Evolutionary conservation across 2,329 filamentous ascomycete genomes (phyloP).

Genomic region (Salinomyces thailandicus): DNA sequence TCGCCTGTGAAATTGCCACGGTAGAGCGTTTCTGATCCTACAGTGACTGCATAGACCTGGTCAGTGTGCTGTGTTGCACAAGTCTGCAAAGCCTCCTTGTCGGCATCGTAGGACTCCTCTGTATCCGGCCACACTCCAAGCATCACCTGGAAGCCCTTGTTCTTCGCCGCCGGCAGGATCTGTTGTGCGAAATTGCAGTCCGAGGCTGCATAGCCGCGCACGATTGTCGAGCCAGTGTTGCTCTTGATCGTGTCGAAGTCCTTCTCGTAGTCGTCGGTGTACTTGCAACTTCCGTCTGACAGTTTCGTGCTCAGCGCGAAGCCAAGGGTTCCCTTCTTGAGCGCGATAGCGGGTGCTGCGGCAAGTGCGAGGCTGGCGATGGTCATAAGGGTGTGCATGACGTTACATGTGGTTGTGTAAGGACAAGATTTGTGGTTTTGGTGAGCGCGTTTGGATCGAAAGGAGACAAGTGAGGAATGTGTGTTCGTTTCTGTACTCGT

Average conservation of each 20-base stretch:
- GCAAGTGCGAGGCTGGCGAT: conserved; percentile 18
- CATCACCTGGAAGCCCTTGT: conserved; percentile 56
- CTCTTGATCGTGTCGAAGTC: conserved; percentile 54
- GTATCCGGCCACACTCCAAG: conserved; percentile 60
- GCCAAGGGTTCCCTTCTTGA: conserved; percentile 44
- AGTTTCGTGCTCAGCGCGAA: conserved; percentile 58
- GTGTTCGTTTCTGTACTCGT: no score
- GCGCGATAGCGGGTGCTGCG: conserved; percentile 16
- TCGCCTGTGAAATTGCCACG: conserved; percentile 54
- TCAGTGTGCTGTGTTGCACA: conserved; percentile 43
- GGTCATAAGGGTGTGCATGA: neutral
- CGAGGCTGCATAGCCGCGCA: conserved; percentile 56
- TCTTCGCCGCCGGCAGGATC: conserved; percentile 55
- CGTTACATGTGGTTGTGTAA: neutral
- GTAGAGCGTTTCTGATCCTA: conserved; percentile 62
- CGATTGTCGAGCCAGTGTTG: conserved; percentile 42
- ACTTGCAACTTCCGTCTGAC: conserved; percentile 52
- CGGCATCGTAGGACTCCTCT: conserved; percentile 50
- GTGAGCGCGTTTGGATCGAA: no score
- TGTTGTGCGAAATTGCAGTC: conserved; percentile 55
- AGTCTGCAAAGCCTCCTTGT: conserved; percentile 48
- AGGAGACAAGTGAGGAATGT: no score
- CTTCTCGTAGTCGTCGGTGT: conserved; percentile 48
- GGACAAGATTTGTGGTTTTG: no score
- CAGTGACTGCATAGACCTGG: conserved; percentile 57